Evolutionary conservation across 495 filamentous ascomycete genomes (phyloP), one percentile per base, ranked within the genome.

Genomic region (Aspergillus bertholletiae): DNA sequence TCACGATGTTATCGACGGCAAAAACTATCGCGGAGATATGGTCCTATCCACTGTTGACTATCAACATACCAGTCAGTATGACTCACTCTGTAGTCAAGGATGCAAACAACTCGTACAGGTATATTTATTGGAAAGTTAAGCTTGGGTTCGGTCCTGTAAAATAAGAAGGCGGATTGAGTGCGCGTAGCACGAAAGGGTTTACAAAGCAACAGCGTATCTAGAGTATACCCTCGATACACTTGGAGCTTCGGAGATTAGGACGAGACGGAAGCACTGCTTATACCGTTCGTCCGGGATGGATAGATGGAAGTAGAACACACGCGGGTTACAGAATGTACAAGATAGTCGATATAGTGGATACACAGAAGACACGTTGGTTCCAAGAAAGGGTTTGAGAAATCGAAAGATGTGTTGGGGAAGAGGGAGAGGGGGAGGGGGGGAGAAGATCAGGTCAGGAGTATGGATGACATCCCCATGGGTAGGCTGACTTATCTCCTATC

Each of bases 371-470:
- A 37, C 8, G 5, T 15, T 11, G 11, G 13, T 15, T 37, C 13
- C 7, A 37, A 37, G 13, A 15, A 37, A n/a, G 11, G 15, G 6
- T 37, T 11, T 37, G 2, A 37, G 34, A 37, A 22, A 46, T 34
- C 15, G 24, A 44, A 34, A 17, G 18, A 47, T 26, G 15, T 41
- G 51, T 43, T 39, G 32, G 37, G 13, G 53, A 27, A 35, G 37
- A 53, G 49, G 18, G 44, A 55, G 50, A 57, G 39, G 41, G 23
- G 51, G 43, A 55, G 45, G 52, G 43, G 45, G 55, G 59, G 52
- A 52, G 58, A 58, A 58, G 49, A 50, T 54, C 57, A 59, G 60
- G 63, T 63, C 58, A 61, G 58, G 60, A 66, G 63, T 51, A 52
- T 58, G 49, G 55, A 57, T 64, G 60, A 63, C 56, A 58, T 55